Conservation (phyloP, 2,329 filamentous ascomycete species). For the Aulographum hederae region DNA sequence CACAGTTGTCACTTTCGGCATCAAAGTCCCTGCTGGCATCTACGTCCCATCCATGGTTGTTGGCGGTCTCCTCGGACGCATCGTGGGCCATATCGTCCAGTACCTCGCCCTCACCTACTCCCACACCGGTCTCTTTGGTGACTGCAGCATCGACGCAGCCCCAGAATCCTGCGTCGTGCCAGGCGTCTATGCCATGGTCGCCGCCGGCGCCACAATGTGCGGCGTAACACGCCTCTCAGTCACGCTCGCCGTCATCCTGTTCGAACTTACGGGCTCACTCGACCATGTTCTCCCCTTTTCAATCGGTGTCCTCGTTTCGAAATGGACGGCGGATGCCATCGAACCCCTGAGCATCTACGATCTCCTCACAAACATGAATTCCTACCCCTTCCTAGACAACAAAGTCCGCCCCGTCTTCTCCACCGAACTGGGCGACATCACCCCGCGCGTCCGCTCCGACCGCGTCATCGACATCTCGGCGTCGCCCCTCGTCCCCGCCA, state of each 20-base stretch:
- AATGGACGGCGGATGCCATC: slow-evolving; percentile 93
- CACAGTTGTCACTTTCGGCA: slow-evolving; percentile 82
- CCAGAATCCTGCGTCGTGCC: slow-evolving; percentile 80
- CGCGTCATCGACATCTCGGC: slow-evolving; percentile 76
- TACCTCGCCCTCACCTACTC: slow-evolving; percentile 61
- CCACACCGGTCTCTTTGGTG: slow-evolving; percentile 52
- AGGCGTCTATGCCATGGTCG: slow-evolving; percentile 90
- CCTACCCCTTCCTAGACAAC: slow-evolving; percentile 93
- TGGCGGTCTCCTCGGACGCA: slow-evolving; percentile 75
- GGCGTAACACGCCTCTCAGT: slow-evolving; percentile 88
- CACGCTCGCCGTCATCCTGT: slow-evolving; percentile 84
- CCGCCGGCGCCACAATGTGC: slow-evolving; percentile 93
- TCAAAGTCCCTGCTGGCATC: slow-evolving; percentile 91
- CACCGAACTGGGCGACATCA: slow-evolving; percentile 71
- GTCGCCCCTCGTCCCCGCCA: slow-evolving; percentile 63
- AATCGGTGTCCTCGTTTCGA: slow-evolving; percentile 78
- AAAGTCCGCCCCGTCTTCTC: slow-evolving; percentile 88
- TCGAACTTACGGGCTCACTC: slow-evolving; percentile 85
- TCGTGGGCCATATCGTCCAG: slow-evolving; percentile 73
- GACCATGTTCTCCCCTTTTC: slow-evolving; percentile 94
- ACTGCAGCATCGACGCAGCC: slow-evolving; percentile 47
- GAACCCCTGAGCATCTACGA: slow-evolving; percentile 94
- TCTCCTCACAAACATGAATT: slow-evolving; percentile 88
- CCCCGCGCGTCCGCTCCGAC: slow-evolving; percentile 51
- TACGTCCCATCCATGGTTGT: slow-evolving; percentile 99